Percentiles rank a stretch among this genome's conserved stretches.
Evolutionary conservation across 116 monocot species (phyloP).

Genomic region (Papilionanthe hybrid): DNA sequence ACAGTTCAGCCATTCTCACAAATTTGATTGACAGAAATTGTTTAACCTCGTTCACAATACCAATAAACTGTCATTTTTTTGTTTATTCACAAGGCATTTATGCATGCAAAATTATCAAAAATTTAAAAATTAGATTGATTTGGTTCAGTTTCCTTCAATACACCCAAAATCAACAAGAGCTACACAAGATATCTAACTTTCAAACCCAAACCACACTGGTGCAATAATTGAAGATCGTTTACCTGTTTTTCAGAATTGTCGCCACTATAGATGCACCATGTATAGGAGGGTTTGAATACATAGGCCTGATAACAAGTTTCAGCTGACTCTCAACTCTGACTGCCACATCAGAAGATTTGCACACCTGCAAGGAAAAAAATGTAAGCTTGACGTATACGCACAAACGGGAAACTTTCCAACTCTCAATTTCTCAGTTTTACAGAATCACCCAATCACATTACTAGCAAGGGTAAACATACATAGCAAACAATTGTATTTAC

Average conservation of each 20-base stretch:
- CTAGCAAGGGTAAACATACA: neutral
- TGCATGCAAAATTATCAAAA: neutral
- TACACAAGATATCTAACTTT: neutral
- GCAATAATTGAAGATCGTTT: neutral
- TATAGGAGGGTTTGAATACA: constrained; percentile 99
- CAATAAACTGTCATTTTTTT: neutral
- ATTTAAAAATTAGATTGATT: neutral
- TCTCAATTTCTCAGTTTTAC: neutral
- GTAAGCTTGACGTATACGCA: neutral
- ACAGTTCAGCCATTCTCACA: neutral
- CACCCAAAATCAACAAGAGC: neutral
- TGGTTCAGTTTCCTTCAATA: neutral
- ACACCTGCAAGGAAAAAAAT: constrained; percentile 58
- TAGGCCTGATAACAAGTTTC: constrained; percentile 99
- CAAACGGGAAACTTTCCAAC: neutral
- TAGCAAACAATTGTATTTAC: too few species aligned
- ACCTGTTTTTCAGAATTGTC: constrained; percentile 95
- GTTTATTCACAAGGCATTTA: neutral
- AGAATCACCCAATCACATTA: neutral
- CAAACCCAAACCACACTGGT: neutral
- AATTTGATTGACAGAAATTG: neutral
- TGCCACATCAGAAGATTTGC: constrained; percentile 75
- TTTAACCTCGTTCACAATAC: neutral
- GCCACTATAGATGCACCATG: constrained; percentile 99
- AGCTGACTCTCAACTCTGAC: constrained; percentile 91